Evolutionary conservation across 441 rosid species (phyloP).

Genomic region (California macrophylla): DNA sequence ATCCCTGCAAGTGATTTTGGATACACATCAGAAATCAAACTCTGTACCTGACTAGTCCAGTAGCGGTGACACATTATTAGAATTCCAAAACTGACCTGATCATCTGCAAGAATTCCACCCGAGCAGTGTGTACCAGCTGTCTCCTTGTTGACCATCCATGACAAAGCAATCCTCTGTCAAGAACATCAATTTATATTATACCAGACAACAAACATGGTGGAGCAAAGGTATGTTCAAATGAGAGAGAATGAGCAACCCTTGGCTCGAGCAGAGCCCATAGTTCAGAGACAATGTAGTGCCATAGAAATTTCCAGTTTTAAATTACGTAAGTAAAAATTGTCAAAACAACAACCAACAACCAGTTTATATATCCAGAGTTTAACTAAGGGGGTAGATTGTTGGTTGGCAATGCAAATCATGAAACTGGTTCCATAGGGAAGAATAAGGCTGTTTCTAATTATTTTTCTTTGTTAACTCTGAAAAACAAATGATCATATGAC

Average conservation of each 20-base stretch:
- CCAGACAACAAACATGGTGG: background rate
- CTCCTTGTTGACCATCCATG: constrained; percentile 94
- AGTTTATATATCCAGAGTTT: background rate
- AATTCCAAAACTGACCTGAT: constrained; percentile 52
- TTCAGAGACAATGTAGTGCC: background rate
- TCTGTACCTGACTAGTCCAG: background rate
- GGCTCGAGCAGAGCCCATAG: background rate
- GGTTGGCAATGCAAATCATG: too few species aligned
- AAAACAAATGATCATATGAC: background rate
- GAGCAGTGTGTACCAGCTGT: constrained; percentile 53
- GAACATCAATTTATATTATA: constrained; percentile 12
- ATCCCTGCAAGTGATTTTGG: constrained; percentile 47
- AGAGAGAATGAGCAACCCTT: background rate
- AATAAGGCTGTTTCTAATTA: too few species aligned
- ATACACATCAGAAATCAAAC: background rate
- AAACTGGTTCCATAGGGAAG: too few species aligned
- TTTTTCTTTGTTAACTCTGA: too few species aligned
- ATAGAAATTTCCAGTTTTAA: background rate
- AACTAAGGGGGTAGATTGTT: background rate
- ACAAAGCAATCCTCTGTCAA: constrained; percentile 85
- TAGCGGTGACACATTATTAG: constrained; percentile 10
- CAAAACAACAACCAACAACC: background rate
- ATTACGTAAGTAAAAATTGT: background rate
- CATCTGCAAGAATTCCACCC: constrained; percentile 98
- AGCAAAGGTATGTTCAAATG: background rate